A percentile compares a stretch with the other conserved stretches of the same genome.
phyloP scores from a whole-genome alignment of 1,284 basidiomycete species.

The Fomes fomentarius region DNA sequence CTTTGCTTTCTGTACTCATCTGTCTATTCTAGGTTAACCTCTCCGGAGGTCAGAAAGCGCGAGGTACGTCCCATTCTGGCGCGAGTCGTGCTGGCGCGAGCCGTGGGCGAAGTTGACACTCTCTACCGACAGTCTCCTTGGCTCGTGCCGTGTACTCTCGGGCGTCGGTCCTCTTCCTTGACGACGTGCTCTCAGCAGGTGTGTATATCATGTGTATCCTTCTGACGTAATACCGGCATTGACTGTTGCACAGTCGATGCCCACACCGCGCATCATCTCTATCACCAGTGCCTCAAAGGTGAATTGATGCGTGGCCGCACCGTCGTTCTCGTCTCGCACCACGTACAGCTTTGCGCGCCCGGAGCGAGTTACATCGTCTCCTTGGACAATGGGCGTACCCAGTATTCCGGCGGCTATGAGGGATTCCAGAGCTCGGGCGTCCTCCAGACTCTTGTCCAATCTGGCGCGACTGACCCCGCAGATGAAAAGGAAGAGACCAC shows the following conservation, averaged over 20 bases:
- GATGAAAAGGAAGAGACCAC: constrained; percentile 36
- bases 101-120: constrained; percentile 2
- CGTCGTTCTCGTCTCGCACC: constrained; percentile 88
- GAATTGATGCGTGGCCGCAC: constrained; percentile 83
- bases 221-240: too few species aligned
- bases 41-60: constrained; percentile 94
- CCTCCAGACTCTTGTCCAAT: constrained; percentile 70
- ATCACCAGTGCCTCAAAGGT: constrained; percentile 82
- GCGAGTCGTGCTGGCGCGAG: too few species aligned
- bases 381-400: constrained; percentile 85
- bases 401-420: constrained; percentile 71
- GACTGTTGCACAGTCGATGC: constrained; percentile 67
- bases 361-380: constrained; percentile 78
- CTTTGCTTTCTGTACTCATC: too few species aligned
- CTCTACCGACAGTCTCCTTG: constrained; percentile 62
- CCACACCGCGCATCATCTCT: constrained; percentile 87
- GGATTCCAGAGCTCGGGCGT: constrained; percentile 71
- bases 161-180: constrained; percentile 83
- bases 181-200: constrained; percentile 85
- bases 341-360: constrained; percentile 77
- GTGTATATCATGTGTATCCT: too few species aligned
- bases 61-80: constrained; percentile 71
- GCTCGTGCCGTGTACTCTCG: constrained; percentile 95
- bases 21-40: constrained; percentile 67
- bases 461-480: constrained; percentile 48